These are phyloP conservation scores for Piper longum DNA, from an alignment of 164 flowering plant species.

Conservation along the genomic window DNA sequence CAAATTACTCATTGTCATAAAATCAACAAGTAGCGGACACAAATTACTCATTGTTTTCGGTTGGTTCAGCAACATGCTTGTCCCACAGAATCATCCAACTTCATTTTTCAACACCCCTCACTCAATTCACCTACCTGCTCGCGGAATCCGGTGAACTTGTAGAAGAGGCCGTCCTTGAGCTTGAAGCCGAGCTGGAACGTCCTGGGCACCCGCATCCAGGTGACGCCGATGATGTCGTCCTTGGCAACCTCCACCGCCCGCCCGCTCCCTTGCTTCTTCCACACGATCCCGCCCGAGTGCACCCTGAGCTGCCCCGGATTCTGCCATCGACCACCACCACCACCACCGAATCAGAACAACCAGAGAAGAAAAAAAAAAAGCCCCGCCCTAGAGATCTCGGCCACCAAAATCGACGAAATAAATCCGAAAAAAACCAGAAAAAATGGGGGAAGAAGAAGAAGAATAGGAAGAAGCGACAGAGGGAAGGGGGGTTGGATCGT, in stretches of 20 bases:
- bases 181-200: constrained; percentile 71
- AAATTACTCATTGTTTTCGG: too few relatives aligned
- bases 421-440: background rate
- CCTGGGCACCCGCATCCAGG: constrained; percentile 94
- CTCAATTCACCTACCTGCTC: constrained; percentile 42
- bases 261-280: constrained; percentile 96
- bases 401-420: background rate
- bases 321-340: constrained; percentile 20
- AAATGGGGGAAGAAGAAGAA: background rate
- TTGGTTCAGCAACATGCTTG: too few relatives aligned
- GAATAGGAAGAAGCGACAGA: background rate
- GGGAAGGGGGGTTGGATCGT: constrained; percentile 11
- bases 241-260: constrained; percentile 77
- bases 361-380: background rate
- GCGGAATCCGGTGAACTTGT: constrained; percentile 85
- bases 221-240: constrained; percentile 43
- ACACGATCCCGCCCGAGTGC: constrained; percentile 53
- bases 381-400: constrained; percentile 3
- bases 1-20: too few relatives aligned
- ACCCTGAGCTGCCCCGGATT: constrained; percentile 78
- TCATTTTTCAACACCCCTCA: too few relatives aligned
- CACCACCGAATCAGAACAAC: background rate
- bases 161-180: constrained; percentile 61
- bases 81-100: too few relatives aligned
- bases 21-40: too few relatives aligned